phyloP scores from a whole-genome alignment of 805 yeast species.

The Teunomyces gatunensis region DNA sequence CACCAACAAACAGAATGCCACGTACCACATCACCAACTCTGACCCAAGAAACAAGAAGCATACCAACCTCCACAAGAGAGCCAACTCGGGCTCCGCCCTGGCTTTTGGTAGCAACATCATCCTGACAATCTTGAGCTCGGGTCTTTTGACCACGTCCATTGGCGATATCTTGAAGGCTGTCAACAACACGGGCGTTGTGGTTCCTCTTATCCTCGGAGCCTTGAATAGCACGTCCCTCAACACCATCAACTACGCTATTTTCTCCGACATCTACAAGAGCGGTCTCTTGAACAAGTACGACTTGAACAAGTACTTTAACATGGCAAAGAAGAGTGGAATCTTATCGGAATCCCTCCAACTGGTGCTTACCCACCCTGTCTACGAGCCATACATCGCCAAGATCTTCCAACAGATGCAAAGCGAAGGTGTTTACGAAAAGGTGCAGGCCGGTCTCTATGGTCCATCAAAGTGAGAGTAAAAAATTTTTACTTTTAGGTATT shows the following conservation, averaged over 20 bases:
- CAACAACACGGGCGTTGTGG: slow-evolving; percentile 28
- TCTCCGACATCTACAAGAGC: slow-evolving; percentile 27
- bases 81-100: slow-evolving; percentile 28
- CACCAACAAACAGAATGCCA: slow-evolving; percentile 26
- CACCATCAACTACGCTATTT: slow-evolving; percentile 19
- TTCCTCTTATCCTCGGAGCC: slow-evolving; percentile 24
- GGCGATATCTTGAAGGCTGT: slow-evolving; percentile 27
- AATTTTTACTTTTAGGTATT: background rate
- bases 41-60: slow-evolving; percentile 11
- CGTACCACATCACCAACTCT: slow-evolving; percentile 27
- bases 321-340: slow-evolving; percentile 20
- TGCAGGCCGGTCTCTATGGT: slow-evolving; percentile 33
- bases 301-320: slow-evolving; percentile 17
- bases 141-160: slow-evolving; percentile 7
- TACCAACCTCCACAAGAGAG: slow-evolving; percentile 6
- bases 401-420: slow-evolving; percentile 29
- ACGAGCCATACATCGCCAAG: slow-evolving; percentile 31
- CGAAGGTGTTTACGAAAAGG: slow-evolving; percentile 27
- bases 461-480: background rate
- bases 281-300: slow-evolving; percentile 34
- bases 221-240: slow-evolving; percentile 18
- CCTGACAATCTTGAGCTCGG: slow-evolving; percentile 6
- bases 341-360: slow-evolving; percentile 23
- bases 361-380: slow-evolving; percentile 26
- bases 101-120: slow-evolving; percentile 30